phyloP scores from a whole-genome alignment of 1,284 basidiomycete genomes.

The Austroboletus sp. region DNA sequence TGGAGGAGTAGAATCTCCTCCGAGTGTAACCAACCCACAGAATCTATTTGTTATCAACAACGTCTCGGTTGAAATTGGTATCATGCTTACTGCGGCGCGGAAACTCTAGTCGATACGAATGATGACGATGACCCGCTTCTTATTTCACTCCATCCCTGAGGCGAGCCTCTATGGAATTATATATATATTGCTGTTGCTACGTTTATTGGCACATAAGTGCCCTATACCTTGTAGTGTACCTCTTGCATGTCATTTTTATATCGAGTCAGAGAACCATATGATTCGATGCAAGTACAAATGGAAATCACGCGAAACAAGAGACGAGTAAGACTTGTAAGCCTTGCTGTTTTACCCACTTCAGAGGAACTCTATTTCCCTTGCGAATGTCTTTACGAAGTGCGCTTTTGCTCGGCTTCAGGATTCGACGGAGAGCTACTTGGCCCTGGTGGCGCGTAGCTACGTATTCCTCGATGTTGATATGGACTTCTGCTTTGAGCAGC shows the following conservation, averaged over 20 bases:
- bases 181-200: constrained; percentile 1
- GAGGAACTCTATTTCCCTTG: constrained; percentile 42
- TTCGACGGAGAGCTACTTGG: constrained; percentile 50
- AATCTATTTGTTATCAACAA: constrained; percentile 34
- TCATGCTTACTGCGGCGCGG: constrained; percentile 24
- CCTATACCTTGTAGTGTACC: constrained; percentile 19
- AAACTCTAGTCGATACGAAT: not conserved
- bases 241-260: not conserved
- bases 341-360: constrained; percentile 55
- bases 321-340: constrained; percentile 62
- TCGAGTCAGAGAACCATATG: too few relatives aligned
- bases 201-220: constrained; percentile 11
- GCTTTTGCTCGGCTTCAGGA: constrained; percentile 55
- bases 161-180: constrained; percentile 3
- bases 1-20: constrained; percentile 13
- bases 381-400: constrained; percentile 56
- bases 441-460: constrained; percentile 58
- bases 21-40: constrained; percentile 23
- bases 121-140: not conserved
- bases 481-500: constrained; percentile 56
- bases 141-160: constrained; percentile 3
- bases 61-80: constrained; percentile 37
- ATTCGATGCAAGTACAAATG: not conserved
- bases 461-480: constrained; percentile 68
- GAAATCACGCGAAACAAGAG: constrained; percentile 24